Percentiles rank a stretch among this genome's conserved stretches.
Evolutionary conservation across 805 yeast genomes (phyloP).

Genomic region (Metschnikowia noctiluminum): DNA sequence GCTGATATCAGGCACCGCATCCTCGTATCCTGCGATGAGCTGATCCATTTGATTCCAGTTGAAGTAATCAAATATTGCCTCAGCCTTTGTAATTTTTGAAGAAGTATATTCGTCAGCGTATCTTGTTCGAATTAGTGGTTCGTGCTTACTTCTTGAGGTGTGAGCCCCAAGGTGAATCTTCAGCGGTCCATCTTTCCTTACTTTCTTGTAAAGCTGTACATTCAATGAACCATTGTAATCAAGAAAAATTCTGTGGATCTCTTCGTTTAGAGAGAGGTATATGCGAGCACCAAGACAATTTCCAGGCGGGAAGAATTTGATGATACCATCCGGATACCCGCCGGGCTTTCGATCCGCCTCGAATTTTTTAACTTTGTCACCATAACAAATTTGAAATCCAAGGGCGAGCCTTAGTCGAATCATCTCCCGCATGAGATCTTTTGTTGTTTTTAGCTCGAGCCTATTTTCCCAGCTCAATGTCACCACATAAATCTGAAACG

Average conservation of each 20-base stretch:
- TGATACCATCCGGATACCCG: conserved; percentile 52
- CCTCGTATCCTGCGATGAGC: conserved; percentile 86
- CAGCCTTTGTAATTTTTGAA: conserved; percentile 54
- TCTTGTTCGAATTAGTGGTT: conserved; percentile 64
- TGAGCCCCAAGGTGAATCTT: conserved; percentile 16
- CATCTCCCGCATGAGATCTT: conserved; percentile 78
- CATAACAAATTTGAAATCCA: conserved; percentile 89
- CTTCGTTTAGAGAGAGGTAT: conserved; percentile 74
- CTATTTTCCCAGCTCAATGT: conserved; percentile 58
- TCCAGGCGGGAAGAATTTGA: conserved; percentile 50
- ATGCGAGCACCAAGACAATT: conserved; percentile 57
- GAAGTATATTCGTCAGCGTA: conserved; percentile 65
- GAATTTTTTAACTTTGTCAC: conserved; percentile 59
- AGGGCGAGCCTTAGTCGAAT: conserved; percentile 73
- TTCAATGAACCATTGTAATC: conserved; percentile 70
- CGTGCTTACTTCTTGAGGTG: conserved; percentile 6
- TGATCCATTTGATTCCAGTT: conserved; percentile 96
- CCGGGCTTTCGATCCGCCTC: conserved; percentile 57
- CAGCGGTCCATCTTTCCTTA: conserved; percentile 3
- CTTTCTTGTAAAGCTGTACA: conserved; percentile 64
- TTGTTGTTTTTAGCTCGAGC: conserved; percentile 47
- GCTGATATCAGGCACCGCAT: conserved; percentile 54
- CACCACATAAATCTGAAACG: conserved; percentile 81
- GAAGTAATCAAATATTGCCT: conserved; percentile 49
- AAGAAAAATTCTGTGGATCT: conserved; percentile 78